Percentiles rank a stretch among this genome's conserved stretches.
Conservation (phyloP, 164 flowering plant genomes). For the Magnolia changhungtana region DNA sequence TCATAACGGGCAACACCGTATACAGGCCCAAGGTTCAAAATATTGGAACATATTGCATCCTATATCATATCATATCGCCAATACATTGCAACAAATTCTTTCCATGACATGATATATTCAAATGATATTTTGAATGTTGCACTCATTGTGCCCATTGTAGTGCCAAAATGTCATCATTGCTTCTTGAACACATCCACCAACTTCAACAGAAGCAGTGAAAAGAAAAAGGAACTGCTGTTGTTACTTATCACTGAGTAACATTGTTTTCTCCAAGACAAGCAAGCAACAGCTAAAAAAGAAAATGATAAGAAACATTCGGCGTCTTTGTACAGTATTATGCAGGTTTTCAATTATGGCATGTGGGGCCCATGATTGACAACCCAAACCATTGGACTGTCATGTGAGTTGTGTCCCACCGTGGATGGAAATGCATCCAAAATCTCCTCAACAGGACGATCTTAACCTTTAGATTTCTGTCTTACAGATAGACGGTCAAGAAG, state of each 20-base stretch:
- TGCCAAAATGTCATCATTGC: no score
- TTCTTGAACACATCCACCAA: no score
- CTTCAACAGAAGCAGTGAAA: no score
- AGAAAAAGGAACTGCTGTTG: not conserved
- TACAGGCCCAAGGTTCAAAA: no score
- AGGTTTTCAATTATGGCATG: not conserved
- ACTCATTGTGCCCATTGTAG: no score
- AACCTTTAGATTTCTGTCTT: not conserved
- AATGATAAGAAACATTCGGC: no score
- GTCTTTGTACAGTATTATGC: not conserved
- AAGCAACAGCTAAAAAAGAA: not conserved
- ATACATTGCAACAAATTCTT: no score
- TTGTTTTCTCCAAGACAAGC: not conserved
- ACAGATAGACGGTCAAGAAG: not conserved
- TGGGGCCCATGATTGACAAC: not conserved
- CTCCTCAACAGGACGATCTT: not conserved
- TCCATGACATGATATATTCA: no score
- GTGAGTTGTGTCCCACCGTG: not conserved
- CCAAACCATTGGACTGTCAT: not conserved
- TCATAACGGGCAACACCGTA: no score
- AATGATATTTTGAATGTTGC: no score
- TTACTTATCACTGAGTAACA: not conserved
- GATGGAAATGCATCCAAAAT: not conserved
- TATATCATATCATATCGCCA: no score
- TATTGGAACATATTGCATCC: no score